Evolutionary conservation across 2,329 filamentous ascomycete genomes (phyloP), one percentile per base, ranked within the genome.

Genomic region (Aspergillus piperis): DNA sequence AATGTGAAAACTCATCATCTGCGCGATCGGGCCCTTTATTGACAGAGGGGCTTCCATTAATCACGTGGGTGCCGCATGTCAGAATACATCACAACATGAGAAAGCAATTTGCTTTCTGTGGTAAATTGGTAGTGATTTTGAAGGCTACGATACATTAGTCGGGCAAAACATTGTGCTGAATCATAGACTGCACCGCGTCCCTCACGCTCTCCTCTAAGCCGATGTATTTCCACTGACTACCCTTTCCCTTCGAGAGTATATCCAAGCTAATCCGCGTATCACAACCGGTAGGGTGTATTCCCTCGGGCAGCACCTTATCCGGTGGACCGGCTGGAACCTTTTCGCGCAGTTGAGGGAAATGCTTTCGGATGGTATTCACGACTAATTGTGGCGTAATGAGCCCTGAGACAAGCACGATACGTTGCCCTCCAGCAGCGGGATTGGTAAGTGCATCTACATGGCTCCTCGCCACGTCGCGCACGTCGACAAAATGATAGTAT

Each of bases 261-360:
- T 62, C 57, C 21, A 64, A 44, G 42, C 64, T 65, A 11, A 58
- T 30, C 1, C 47, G 36, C 56, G 62, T 64, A 51, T 69, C 62
- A 57, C 69, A 70, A 1, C 63, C 62, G 5, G 69, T 67, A 3
- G 66, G 65, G 13, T 66, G 47, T 3, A 72, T 54, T 6, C 64
- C 66, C 8, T 58, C 23, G 10, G 69, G 67, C 15, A 70, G 58
- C 5, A 63, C 60, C 53, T 67, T 56, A 1, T 50, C 59, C 11
- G 69, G 68, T 15, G 80, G 78, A 1, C 79, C 75, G 1, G 70
- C 75, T 0, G 84, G 84, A 62, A 86, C 65, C 59, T 74, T 73
- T 49, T 82, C 80, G 25, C 69, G 72, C 41, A 83, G 77, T 58
- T 84, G 81, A 1, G 83, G 83, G 66, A 86, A 85, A 62, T 78